phyloP scores from a whole-genome alignment of 2,329 filamentous ascomycete species.

The Alternaria infectoria region DNA sequence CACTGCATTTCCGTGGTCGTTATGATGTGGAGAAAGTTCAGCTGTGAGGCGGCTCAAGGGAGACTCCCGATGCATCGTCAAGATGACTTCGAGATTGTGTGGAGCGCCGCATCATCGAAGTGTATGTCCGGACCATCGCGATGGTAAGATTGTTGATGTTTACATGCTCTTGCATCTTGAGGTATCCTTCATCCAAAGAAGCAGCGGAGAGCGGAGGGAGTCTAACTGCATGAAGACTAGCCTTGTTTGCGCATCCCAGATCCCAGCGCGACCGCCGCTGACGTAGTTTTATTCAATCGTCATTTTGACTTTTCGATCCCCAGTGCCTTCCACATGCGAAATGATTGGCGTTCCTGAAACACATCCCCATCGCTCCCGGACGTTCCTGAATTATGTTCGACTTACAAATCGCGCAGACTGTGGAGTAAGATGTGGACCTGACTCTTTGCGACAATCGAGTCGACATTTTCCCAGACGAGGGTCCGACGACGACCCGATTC shows the following conservation, averaged over 20 bases:
- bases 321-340: not conserved
- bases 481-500: not conserved
- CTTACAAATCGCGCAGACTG: not conserved
- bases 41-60: not conserved
- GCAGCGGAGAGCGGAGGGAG: not conserved
- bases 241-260: not conserved
- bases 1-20: not conserved
- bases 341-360: constrained; percentile 5
- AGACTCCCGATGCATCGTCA: not conserved
- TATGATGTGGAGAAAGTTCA: not conserved
- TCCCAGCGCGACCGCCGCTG: constrained; percentile 2
- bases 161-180: not conserved
- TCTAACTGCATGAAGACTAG: not conserved
- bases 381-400: not conserved
- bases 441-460: not conserved
- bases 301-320: constrained; percentile 7
- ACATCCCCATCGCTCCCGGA: not conserved
- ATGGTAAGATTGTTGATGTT: not conserved
- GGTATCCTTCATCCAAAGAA: not conserved
- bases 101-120: not conserved
- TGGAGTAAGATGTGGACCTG: not conserved
- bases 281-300: constrained; percentile 8
- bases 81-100: not conserved
- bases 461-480: not conserved
- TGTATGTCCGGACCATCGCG: not conserved